These are phyloP conservation scores for Chlorencoelia australis DNA, from an alignment of 2,329 filamentous ascomycete species.

Conservation along the genomic window DNA sequence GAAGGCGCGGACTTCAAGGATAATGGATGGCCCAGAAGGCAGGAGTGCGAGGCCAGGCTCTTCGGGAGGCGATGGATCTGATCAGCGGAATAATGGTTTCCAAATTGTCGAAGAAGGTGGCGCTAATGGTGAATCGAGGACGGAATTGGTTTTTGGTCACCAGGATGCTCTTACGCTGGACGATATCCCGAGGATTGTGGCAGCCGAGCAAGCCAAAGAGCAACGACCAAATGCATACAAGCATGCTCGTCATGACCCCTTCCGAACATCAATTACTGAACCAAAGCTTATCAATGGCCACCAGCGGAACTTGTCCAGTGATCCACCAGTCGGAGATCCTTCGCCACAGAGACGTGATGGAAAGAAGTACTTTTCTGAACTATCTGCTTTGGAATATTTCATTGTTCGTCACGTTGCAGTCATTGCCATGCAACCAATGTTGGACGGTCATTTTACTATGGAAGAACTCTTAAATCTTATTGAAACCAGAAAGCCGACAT, in stretches of 20 bases:
- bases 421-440: conserved; percentile 83
- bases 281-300: conserved; percentile 60
- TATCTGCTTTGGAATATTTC: conserved; percentile 93
- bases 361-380: conserved; percentile 89
- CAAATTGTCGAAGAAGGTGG: conserved; percentile 76
- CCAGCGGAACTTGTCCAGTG: conserved; percentile 55
- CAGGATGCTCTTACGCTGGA: conserved; percentile 89
- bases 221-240: conserved; percentile 74
- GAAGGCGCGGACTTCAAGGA: conserved; percentile 79
- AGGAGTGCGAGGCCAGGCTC: conserved; percentile 59
- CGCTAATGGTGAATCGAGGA: conserved; percentile 54
- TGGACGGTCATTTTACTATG: conserved; percentile 84
- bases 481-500: conserved; percentile 84
- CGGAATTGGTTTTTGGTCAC: conserved; percentile 78
- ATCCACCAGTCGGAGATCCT: conserved; percentile 36
- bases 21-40: conserved; percentile 80
- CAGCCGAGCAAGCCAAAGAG: conserved; percentile 88
- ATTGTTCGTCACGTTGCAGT: conserved; percentile 94
- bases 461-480: conserved; percentile 90
- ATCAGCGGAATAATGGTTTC: conserved; percentile 47
- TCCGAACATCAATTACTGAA: conserved; percentile 44
- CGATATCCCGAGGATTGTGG: conserved; percentile 92
- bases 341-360: conserved; percentile 35
- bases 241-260: conserved; percentile 60
- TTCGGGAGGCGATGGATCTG: conserved; percentile 49